Base-by-base conservation (phyloP, 495 filamentous ascomycete species). In the Lophium mytilinum region DNA sequence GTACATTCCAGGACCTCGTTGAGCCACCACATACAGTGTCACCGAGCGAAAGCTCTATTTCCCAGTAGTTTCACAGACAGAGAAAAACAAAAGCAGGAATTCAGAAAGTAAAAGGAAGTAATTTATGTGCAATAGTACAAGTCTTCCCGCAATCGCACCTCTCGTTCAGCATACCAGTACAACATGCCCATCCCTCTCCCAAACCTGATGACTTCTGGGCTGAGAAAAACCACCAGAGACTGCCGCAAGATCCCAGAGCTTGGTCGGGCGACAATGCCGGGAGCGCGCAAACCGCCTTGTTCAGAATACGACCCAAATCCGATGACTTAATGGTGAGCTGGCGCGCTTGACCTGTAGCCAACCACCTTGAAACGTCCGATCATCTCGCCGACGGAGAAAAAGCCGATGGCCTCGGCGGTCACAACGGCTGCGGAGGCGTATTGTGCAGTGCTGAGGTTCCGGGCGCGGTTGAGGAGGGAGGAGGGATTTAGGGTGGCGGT, bases 301-400 rank as follows among this genome's bases (percentile, higher is more conserved):
- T 56, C 35, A 12, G 4, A 51, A 33, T 47, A 55, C 34, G 34
- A 42, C 12, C 34, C 10, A 33, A 15, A 5, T 12, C 11, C 21
- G 6, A 12, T 43, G 11, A 10, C 45, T 51, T 66, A 66, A 47
- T 67, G 62, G 46, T 72, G 69, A 21, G 68, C 63, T 39, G 37
- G 54, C 18, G 51, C 62, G 24, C 33, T 64, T 9, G 62, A 58
- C 36, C 69, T 51, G 78, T 97, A 99, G 59, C 93, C 93, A 66
- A 99, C 76, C 59, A 99, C 69, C 84, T 97, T 96, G 73, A 90
- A 78, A 55, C 91, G 79, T 56, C 93, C 93, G 62, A 97, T 86
- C 74, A 99, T 97, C 81, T 96, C 90, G 56, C 93, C 93, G 19
- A 99, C 82, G 15, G 90, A 91, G 81, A 97, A 99, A 80, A 99